These are phyloP conservation scores for Chalara sp. DNA, from an alignment of 2,329 filamentous ascomycete genomes.

Conservation along the genomic window DNA sequence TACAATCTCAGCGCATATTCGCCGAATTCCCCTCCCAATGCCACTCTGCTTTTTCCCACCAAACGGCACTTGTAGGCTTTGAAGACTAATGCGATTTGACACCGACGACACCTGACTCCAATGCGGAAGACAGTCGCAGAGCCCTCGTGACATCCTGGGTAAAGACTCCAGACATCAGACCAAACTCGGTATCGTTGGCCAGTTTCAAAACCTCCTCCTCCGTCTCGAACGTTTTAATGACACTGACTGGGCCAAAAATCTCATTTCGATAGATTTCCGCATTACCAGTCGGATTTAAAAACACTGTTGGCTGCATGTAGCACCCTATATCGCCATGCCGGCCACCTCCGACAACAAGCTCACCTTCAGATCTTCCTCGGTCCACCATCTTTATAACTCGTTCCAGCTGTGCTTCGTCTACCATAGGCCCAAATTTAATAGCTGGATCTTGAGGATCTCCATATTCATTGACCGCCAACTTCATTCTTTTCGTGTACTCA, in stretches of 20 bases:
- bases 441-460: constrained; percentile 31
- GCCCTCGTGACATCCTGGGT: too few species aligned
- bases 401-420: constrained; percentile 45
- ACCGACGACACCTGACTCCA: constrained; percentile 81
- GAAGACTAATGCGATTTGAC: constrained; percentile 65
- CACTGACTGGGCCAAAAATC: constrained; percentile 89
- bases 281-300: constrained; percentile 70
- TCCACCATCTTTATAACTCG: constrained; percentile 61
- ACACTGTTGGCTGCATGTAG: constrained; percentile 83
- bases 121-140: constrained; percentile 53
- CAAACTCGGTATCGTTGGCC: constrained; percentile 83
- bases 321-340: constrained; percentile 47
- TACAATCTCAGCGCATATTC: constrained; percentile 55
- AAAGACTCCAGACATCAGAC: constrained; percentile 53
- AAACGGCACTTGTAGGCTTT: constrained; percentile 44
- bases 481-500: constrained; percentile 39
- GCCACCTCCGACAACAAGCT: constrained; percentile 39
- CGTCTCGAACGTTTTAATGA: constrained; percentile 82
- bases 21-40: constrained; percentile 63
- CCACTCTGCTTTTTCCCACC: constrained; percentile 50
- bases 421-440: constrained; percentile 51
- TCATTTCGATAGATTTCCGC: constrained; percentile 83
- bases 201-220: too few species aligned
- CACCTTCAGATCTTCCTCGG: constrained; percentile 43
- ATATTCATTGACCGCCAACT: constrained; percentile 27